phyloP scores from a whole-genome alignment of 345 rosid species.

The Bruguiera sexangula region DNA sequence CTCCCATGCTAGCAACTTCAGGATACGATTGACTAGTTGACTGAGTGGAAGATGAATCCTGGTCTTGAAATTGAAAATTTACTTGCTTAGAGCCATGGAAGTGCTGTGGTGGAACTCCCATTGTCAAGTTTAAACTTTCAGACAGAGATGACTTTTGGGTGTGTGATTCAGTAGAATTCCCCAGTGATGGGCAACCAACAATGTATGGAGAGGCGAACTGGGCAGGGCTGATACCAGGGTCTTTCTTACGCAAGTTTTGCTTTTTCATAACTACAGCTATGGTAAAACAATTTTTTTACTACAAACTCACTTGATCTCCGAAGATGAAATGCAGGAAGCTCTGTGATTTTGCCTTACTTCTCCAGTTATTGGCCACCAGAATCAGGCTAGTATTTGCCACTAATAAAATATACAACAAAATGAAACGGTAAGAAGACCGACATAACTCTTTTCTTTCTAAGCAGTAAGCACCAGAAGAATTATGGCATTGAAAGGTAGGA shows the following conservation, averaged over 20 bases:
- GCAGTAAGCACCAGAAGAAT: not conserved
- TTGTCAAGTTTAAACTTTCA: conserved; percentile 47
- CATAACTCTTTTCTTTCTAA: not conserved
- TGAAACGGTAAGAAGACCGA: not conserved
- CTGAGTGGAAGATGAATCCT: conserved; percentile 64
- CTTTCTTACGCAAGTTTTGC: conserved; percentile 42
- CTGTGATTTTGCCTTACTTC: not conserved
- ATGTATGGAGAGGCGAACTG: conserved; percentile 29
- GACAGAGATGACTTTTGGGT: conserved; percentile 28
- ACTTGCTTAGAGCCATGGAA: conserved; percentile 38
- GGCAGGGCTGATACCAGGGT: conserved; percentile 24
- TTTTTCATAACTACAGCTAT: conserved; percentile 18
- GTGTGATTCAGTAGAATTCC: conserved; percentile 33
- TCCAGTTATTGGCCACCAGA: conserved; percentile 11
- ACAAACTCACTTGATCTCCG: conserved; percentile 20
- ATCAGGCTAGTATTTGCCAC: conserved; percentile 1
- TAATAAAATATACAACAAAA: conserved; percentile 2
- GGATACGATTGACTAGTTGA: conserved; percentile 65
- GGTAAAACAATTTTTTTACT: not conserved
- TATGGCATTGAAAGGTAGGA: not conserved
- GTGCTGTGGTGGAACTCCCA: conserved; percentile 41
- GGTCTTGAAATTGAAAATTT: conserved; percentile 55
- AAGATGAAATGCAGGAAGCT: conserved; percentile 3
- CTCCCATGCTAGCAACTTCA: conserved; percentile 51
- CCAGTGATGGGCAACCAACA: conserved; percentile 42